phyloP scores from a whole-genome alignment of 805 yeast genomes.

The Ogataea zsoltii region DNA sequence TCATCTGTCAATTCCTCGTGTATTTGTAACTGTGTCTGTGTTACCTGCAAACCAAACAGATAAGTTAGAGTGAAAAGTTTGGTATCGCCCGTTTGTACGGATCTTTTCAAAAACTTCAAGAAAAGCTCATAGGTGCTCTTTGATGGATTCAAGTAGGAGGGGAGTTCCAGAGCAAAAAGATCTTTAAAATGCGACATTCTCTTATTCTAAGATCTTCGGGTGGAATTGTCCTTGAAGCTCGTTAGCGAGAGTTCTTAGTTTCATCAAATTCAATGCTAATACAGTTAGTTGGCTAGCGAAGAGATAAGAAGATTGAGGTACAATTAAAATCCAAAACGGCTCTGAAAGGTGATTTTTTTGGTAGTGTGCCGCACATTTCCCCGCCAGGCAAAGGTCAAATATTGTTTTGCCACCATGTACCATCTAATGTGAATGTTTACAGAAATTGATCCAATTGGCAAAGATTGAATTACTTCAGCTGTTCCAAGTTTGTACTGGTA shows the following conservation, averaged over 20 bases:
- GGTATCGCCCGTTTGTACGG: slow-evolving; percentile 7
- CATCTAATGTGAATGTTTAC: neutral
- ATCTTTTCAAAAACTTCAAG: slow-evolving; percentile 9
- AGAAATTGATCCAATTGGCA: neutral
- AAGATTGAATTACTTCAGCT: no score
- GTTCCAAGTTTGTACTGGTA: no score
- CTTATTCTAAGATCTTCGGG: no score
- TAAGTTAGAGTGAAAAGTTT: slow-evolving; percentile 17
- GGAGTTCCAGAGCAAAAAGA: neutral
- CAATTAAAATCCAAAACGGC: no score
- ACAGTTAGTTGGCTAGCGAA: no score
- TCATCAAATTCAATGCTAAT: no score
- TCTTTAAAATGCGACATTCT: neutral
- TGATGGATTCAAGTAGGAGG: slow-evolving; percentile 6
- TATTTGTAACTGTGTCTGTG: slow-evolving; percentile 11
- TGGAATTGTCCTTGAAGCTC: no score
- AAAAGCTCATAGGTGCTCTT: slow-evolving; percentile 11
- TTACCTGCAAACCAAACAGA: slow-evolving; percentile 18
- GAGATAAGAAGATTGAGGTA: no score
- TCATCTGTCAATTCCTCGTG: slow-evolving; percentile 4
- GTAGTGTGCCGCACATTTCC: slow-evolving; percentile 1
- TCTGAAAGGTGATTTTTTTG: neutral
- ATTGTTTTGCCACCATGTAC: slow-evolving; percentile 3
- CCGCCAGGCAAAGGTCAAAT: slow-evolving; percentile 1
- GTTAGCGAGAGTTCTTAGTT: no score